A percentile compares a stretch with the other conserved stretches of the same genome.
Evolutionary conservation across 768 basidiomycete species (phyloP).

Genomic region (Rhizopogon sp.): DNA sequence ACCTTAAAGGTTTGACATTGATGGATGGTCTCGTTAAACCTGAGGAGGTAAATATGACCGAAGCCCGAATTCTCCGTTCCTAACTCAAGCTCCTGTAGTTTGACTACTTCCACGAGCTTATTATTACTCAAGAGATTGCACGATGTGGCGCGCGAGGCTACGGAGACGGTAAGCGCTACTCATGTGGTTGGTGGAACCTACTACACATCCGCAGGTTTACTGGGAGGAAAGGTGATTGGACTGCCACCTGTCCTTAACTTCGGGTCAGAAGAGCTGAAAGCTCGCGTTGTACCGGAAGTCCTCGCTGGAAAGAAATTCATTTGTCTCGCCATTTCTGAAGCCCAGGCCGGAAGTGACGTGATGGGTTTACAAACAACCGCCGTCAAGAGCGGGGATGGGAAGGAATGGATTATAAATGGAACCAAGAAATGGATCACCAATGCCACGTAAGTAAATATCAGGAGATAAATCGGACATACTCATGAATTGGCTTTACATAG

Average conservation of each 20-base stretch:
- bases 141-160: conserved; percentile 58
- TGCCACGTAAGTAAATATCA: conserved; percentile 30
- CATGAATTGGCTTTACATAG: conserved; percentile 13
- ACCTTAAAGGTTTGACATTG: conserved; percentile 70
- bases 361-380: conserved; percentile 58
- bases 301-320: conserved; percentile 66
- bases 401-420: conserved; percentile 64
- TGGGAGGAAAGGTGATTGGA: conserved; percentile 63
- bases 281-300: conserved; percentile 43
- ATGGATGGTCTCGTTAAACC: conserved; percentile 73
- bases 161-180: conserved; percentile 46
- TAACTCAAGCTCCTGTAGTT: conserved; percentile 32
- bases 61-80: neutral
- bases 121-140: conserved; percentile 60
- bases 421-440: conserved; percentile 77
- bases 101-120: conserved; percentile 69
- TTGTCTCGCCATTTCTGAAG: conserved; percentile 71
- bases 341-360: conserved; percentile 71
- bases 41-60: conserved; percentile 47
- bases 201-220: conserved; percentile 24
- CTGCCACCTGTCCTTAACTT: conserved; percentile 72
- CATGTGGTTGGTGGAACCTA: neutral
- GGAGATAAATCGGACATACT: neutral
- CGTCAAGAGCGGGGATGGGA: conserved; percentile 59
- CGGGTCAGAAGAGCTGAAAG: conserved; percentile 46